phyloP scores from a whole-genome alignment of 441 rosid genomes.

The Cnidoscolus chayamansa region DNA sequence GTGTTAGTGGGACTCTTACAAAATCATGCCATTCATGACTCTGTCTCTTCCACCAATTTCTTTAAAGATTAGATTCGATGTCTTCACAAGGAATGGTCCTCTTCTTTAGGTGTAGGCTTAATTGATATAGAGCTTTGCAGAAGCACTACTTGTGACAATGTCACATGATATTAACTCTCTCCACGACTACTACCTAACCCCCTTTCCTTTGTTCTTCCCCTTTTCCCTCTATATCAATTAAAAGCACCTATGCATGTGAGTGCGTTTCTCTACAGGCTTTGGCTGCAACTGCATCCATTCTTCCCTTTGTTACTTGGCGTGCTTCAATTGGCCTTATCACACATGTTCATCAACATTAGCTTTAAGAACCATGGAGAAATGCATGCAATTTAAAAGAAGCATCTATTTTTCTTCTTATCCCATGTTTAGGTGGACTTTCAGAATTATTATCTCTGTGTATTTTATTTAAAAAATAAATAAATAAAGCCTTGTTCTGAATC shows the following conservation, averaged over 20 bases:
- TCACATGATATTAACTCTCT: conserved; percentile 32
- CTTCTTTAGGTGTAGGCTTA: conserved; percentile 7
- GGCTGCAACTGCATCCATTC: not conserved
- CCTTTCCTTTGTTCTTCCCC: not conserved
- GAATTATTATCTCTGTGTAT: too few species aligned
- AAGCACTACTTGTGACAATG: conserved; percentile 31
- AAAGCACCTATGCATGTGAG: too few species aligned
- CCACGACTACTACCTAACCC: conserved; percentile 15
- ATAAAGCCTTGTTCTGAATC: too few species aligned
- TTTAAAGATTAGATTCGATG: conserved; percentile 21
- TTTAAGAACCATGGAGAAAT: too few species aligned
- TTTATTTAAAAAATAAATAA: too few species aligned
- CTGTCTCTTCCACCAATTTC: not conserved
- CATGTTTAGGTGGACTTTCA: too few species aligned
- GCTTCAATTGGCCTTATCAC: not conserved
- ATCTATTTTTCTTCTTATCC: too few species aligned
- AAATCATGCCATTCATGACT: conserved; percentile 18
- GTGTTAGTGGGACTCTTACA: not conserved
- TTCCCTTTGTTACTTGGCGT: not conserved
- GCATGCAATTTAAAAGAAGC: too few species aligned
- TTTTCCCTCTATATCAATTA: not conserved
- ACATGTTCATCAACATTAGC: too few species aligned
- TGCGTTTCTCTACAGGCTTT: not conserved
- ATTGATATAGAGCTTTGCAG: conserved; percentile 13
- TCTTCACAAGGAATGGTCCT: conserved; percentile 29